Evolutionary conservation across 768 basidiomycete genomes (phyloP).

Genomic region (Tremella mesenterica): DNA sequence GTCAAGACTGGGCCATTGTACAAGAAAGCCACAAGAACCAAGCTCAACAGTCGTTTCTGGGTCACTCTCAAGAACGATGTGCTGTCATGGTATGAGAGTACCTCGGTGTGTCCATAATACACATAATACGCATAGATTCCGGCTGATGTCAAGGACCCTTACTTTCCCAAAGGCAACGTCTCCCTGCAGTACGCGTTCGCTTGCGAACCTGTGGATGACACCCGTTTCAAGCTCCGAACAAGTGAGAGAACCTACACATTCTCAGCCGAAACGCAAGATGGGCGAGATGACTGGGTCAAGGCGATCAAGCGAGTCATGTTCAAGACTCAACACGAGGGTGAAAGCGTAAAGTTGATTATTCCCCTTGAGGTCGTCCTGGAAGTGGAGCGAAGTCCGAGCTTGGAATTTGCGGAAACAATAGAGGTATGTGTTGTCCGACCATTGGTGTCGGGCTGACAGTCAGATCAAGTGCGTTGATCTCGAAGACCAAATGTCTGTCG

Average conservation of each 20-base stretch:
- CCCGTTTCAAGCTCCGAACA: conserved; percentile 71
- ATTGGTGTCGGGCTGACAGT: neutral
- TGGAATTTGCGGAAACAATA: conserved; percentile 94
- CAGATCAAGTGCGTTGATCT: conserved; percentile 61
- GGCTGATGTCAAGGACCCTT: conserved; percentile 84
- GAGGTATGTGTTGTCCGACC: conserved; percentile 49
- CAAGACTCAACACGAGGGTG: conserved; percentile 91
- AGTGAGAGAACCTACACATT: conserved; percentile 57
- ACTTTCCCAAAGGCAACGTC: conserved; percentile 94
- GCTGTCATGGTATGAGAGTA: conserved; percentile 81
- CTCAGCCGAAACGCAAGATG: conserved; percentile 36
- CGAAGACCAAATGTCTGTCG: conserved; percentile 59
- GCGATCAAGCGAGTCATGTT: conserved; percentile 86
- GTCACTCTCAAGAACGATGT: conserved; percentile 93
- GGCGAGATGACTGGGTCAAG: conserved; percentile 66
- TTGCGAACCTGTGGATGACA: conserved; percentile 71
- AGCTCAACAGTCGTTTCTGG: conserved; percentile 92
- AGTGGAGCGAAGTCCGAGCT: conserved; percentile 73
- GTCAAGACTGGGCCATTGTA: conserved; percentile 83
- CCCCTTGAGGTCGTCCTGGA: conserved; percentile 83
- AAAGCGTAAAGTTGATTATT: conserved; percentile 93
- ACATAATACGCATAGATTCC: too few species aligned
- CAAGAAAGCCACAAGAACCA: conserved; percentile 80
- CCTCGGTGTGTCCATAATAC: neutral
- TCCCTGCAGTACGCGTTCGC: conserved; percentile 86